Evolutionary conservation across 2,329 filamentous ascomycete species (phyloP).

Genomic region (Lachnellula occidentalis): DNA sequence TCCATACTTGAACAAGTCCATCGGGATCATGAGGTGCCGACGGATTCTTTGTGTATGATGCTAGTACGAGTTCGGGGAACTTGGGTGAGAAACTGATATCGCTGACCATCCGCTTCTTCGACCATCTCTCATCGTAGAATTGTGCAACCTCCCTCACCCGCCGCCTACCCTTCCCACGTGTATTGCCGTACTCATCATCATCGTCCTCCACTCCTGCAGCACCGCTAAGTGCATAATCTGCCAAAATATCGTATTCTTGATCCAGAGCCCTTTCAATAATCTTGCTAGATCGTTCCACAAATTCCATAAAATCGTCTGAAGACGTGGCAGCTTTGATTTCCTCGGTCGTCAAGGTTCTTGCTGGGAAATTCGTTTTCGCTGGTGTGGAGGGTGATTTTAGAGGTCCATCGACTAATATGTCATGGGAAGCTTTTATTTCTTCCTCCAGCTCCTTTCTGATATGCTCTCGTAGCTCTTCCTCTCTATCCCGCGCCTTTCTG

Average conservation of each 20-base stretch:
- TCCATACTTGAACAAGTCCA: constrained; percentile 95
- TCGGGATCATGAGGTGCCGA: constrained; percentile 90
- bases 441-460: constrained; percentile 88
- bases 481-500: constrained; percentile 71
- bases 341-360: constrained; percentile 72
- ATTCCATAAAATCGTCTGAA: constrained; percentile 90
- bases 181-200: constrained; percentile 69
- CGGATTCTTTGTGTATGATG: constrained; percentile 95
- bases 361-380: constrained; percentile 59
- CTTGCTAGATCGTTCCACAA: constrained; percentile 92
- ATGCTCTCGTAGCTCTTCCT: constrained; percentile 83
- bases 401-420: constrained; percentile 48
- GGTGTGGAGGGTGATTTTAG: constrained; percentile 43
- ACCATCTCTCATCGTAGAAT: constrained; percentile 93
- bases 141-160: constrained; percentile 83
- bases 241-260: constrained; percentile 92
- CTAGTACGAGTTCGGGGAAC: constrained; percentile 86
- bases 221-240: constrained; percentile 84
- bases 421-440: constrained; percentile 71
- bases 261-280: constrained; percentile 94
- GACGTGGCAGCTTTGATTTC: constrained; percentile 87
- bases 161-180: constrained; percentile 64
- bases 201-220: constrained; percentile 70
- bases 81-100: constrained; percentile 94
- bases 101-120: constrained; percentile 95